Base-by-base conservation (phyloP, 2,329 filamentous ascomycete genomes). In the Triangularia verruculosa region DNA sequence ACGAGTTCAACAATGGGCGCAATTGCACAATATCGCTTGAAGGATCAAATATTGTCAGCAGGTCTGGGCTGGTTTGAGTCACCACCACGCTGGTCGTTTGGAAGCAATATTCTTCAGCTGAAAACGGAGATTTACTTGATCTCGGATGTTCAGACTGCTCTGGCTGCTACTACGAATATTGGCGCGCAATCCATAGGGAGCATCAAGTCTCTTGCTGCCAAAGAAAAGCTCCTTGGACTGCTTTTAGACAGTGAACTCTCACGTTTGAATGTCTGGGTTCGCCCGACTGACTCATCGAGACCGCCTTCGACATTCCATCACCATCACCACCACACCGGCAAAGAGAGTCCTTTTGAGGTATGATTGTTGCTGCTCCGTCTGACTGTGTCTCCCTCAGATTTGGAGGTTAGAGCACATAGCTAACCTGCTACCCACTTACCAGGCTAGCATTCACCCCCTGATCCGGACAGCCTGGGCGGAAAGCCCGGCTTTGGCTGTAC, bases 81-180 rank as follows among this genome's bases (percentile, higher is more conserved):
- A 68, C 81, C 91, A 5, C 92, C 93, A 13, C 86, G 88, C 69
- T 99, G 95, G 94, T 96, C 95, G 0, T 98, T 95, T 76, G 95
- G 95, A 62, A 95, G 94, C 71, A 99, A 97, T 73, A 86, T 91
- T 57, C 79, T 99, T 15, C 95, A 99, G 74, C 82, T 98, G 59
- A 98, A 96, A 79, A 94, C 96, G 0, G 95, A 99, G 77, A 86
- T 92, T 32, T 89, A 90, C 68, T 80, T 97, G 17, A 83, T 98
- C 43, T 83, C 84, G 6, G 93, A 97, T 73, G 88, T 97, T 34
- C 80, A 89, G 57, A 75, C 78, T 11, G 85, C 88, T 13, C 78
- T 99, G 66, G 86, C 87, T 66, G 82, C 79, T 2, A 83, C 93
- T 11, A 80, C 85, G 0, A 80, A 80, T 64, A 85, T 91, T 34